phyloP scores from a whole-genome alignment of 2,329 filamentous ascomycete genomes.

The Ramularia collo-cygni region DNA sequence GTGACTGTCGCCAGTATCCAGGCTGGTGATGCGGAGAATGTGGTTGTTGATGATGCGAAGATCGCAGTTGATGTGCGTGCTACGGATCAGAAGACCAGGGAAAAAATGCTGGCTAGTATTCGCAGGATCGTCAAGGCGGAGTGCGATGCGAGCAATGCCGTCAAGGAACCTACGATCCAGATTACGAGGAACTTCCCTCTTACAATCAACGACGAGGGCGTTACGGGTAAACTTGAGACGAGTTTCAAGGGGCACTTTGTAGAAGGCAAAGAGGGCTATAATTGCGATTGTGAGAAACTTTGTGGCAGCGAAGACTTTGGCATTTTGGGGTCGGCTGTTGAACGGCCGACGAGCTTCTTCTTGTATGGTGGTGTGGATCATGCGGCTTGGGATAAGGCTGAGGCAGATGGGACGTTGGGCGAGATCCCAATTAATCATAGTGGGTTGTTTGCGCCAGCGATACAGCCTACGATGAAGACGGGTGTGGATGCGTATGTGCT shows the following conservation, averaged over 20 bases:
- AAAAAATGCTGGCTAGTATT: conserved; percentile 43
- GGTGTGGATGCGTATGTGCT: conserved; percentile 38
- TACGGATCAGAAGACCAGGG: conserved; percentile 39
- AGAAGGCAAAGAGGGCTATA: conserved; percentile 28
- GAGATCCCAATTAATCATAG: conserved; percentile 54
- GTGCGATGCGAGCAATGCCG: conserved; percentile 42
- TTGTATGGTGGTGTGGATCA: conserved; percentile 49
- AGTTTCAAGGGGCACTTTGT: conserved; percentile 43
- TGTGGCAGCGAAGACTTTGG: conserved; percentile 54
- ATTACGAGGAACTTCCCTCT: conserved; percentile 41
- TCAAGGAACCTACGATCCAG: conserved; percentile 38
- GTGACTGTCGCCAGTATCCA: conserved; percentile 54
- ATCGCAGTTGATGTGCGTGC: conserved; percentile 51
- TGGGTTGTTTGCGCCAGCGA: conserved; percentile 51
- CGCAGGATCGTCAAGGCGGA: conserved; percentile 51
- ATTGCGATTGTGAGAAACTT: conserved; percentile 36
- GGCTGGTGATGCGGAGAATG: conserved; percentile 54
- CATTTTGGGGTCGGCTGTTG: conserved; percentile 45
- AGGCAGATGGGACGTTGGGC: conserved; percentile 39
- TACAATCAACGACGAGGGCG: conserved; percentile 45
- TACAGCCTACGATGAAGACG: conserved; percentile 51
- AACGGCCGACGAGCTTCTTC: conserved; percentile 50
- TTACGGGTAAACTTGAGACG: conserved; percentile 37
- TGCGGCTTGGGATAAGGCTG: conserved; percentile 44
- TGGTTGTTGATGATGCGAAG: conserved; percentile 50